A percentile compares a stretch with the other conserved stretches of the same genome.
phyloP scores from a whole-genome alignment of 2,329 filamentous ascomycete genomes.

The Fusarium torreyae region DNA sequence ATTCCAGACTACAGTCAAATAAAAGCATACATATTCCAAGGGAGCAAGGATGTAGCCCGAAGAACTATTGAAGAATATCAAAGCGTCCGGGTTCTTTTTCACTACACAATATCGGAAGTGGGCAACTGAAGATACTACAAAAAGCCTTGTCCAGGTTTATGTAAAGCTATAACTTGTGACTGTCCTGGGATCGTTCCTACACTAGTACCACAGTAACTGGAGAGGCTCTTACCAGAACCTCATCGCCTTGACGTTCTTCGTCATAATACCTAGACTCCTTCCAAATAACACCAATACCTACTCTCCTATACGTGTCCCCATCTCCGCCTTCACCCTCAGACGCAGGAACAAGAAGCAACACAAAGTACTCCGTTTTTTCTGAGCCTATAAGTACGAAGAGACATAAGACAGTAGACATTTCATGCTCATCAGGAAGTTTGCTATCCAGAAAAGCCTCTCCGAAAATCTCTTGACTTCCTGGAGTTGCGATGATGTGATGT shows the following conservation, averaged over 20 bases:
- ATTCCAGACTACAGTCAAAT: no score
- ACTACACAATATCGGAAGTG: no score
- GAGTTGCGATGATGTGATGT: not conserved
- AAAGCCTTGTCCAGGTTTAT: no score
- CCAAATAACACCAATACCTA: conserved; percentile 8
- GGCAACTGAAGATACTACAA: no score
- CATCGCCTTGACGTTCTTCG: not conserved
- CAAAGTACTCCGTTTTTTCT: not conserved
- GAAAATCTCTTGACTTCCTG: not conserved
- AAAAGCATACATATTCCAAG: no score
- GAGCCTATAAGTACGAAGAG: not conserved
- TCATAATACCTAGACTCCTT: not conserved
- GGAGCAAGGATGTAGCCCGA: no score
- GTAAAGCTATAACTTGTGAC: no score
- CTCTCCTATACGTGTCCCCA: rapidly evolving
- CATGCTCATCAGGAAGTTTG: rapidly evolving
- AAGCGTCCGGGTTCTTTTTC: no score
- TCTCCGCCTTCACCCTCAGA: rapidly evolving
- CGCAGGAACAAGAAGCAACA: not conserved
- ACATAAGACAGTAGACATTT: not conserved
- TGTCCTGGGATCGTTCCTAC: no score
- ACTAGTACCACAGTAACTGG: no score
- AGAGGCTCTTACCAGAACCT: no score
- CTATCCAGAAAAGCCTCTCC: conserved; percentile 13
- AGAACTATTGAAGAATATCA: no score